Conservation (phyloP, 805 yeast genomes). For the Wickerhamiella siamensis region DNA sequence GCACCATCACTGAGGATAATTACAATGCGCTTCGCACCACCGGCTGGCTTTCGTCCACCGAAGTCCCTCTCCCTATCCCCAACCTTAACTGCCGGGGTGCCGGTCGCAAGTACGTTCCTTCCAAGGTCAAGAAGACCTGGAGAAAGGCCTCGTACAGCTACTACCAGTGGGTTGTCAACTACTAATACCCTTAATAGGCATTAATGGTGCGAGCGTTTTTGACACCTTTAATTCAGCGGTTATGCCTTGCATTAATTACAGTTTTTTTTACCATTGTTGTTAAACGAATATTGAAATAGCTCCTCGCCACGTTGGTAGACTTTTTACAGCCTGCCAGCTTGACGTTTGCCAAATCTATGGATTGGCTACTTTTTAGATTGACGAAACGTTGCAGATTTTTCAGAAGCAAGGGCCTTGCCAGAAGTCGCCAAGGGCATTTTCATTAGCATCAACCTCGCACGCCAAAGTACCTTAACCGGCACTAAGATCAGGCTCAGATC, state of each 20-base stretch:
- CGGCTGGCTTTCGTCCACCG: slow-evolving; percentile 17
- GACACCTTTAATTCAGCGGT: slow-evolving; percentile 1
- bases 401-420: no score
- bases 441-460: no score
- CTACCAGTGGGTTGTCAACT: slow-evolving; percentile 18
- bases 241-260: background rate
- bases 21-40: slow-evolving; percentile 17
- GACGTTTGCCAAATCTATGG: no score
- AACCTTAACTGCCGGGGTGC: slow-evolving; percentile 24
- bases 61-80: slow-evolving; percentile 18
- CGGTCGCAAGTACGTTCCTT: slow-evolving; percentile 17
- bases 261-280: background rate
- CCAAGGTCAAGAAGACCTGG: slow-evolving; percentile 19
- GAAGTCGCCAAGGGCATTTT: no score
- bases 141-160: slow-evolving; percentile 19
- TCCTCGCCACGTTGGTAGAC: no score
- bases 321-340: no score
- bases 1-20: slow-evolving; percentile 13
- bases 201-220: slow-evolving; percentile 1
- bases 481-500: no score
- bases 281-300: background rate
- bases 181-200: slow-evolving; percentile 10
- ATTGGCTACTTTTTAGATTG: no score
- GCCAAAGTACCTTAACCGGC: no score
- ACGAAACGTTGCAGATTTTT: no score